These are phyloP conservation scores for Phytophthora podocarpi DNA, from an alignment of 352 stramenopile species.

Conservation along the genomic window DNA sequence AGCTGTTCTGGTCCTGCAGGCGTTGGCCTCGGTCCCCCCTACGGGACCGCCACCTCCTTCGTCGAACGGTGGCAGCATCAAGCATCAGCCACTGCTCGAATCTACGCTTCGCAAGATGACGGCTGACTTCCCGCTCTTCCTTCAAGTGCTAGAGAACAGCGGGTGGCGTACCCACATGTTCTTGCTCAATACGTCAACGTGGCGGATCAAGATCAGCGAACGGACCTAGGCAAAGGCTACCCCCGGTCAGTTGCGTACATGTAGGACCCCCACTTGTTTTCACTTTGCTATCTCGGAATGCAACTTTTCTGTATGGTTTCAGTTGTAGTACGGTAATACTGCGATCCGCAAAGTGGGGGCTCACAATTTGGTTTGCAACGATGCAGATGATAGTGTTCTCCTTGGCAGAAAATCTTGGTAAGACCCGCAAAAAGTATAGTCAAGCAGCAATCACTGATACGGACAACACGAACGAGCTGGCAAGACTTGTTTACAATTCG, in stretches of 20 bases:
- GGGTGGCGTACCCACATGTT: slow-evolving; percentile 79
- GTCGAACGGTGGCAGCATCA: slow-evolving; percentile 20
- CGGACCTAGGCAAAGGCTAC: slow-evolving; percentile 25
- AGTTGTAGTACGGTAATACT: too few relatives aligned
- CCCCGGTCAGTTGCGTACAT: neutral
- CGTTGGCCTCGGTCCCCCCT: slow-evolving; percentile 28
- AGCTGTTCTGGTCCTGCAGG: slow-evolving; percentile 58
- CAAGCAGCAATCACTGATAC: too few relatives aligned
- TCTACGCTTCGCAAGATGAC: slow-evolving; percentile 56
- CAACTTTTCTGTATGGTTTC: too few relatives aligned
- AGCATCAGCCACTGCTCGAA: slow-evolving; percentile 44
- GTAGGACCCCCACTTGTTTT: neutral
- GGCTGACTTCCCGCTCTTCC: slow-evolving; percentile 66
- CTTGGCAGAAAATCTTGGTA: too few relatives aligned
- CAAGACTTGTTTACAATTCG: too few relatives aligned
- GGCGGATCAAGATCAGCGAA: slow-evolving; percentile 68
- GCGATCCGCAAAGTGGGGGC: too few relatives aligned
- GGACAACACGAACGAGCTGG: too few relatives aligned
- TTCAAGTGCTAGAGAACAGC: slow-evolving; percentile 61
- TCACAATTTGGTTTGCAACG: too few relatives aligned
- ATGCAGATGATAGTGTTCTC: too few relatives aligned
- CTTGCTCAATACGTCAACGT: slow-evolving; percentile 66
- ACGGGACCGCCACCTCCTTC: slow-evolving; percentile 11
- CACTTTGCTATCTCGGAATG: too few relatives aligned
- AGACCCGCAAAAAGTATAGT: too few relatives aligned